phyloP scores from a whole-genome alignment of 1,284 basidiomycete species.

The Dichomitus squalens region DNA sequence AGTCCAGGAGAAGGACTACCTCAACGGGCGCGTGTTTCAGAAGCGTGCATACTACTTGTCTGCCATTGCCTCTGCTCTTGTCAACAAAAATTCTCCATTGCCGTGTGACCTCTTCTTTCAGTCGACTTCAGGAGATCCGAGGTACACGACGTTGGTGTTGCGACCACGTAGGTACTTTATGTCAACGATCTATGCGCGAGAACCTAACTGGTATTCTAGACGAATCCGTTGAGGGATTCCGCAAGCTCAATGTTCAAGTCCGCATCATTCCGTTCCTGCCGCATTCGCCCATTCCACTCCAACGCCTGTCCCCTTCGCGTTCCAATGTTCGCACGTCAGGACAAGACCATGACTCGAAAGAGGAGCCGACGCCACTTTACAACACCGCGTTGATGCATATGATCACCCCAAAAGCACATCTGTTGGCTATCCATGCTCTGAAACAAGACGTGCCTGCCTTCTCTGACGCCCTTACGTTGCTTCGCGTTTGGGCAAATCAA shows the following conservation, averaged over 20 bases:
- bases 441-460: slow-evolving; percentile 69
- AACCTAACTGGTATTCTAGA: slow-evolving; percentile 37
- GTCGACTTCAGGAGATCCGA: slow-evolving; percentile 64
- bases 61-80: slow-evolving; percentile 71
- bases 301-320: slow-evolving; percentile 76
- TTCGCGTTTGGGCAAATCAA: slow-evolving; percentile 91
- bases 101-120: slow-evolving; percentile 63
- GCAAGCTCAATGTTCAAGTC: slow-evolving; percentile 70
- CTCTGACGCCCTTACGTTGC: slow-evolving; percentile 75
- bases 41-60: slow-evolving; percentile 93
- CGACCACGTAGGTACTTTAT: slow-evolving; percentile 49
- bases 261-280: slow-evolving; percentile 76
- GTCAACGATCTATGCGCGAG: slow-evolving; percentile 3
- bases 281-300: slow-evolving; percentile 59
- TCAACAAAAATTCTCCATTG: slow-evolving; percentile 44
- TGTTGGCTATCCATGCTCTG: slow-evolving; percentile 71
- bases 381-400: slow-evolving; percentile 77
- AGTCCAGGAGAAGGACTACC: slow-evolving; percentile 95
- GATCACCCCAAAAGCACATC: slow-evolving; percentile 63
- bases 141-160: slow-evolving; percentile 70
- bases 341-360: slow-evolving; percentile 20
- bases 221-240: slow-evolving; percentile 58
- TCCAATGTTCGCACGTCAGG: slow-evolving; percentile 60
- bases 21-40: slow-evolving; percentile 90
- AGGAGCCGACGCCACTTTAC: slow-evolving; percentile 72